Percentiles rank a stretch among this genome's conserved stretches.
phyloP scores from a whole-genome alignment of 2,329 filamentous ascomycete species.

The Cordyceps militaris region DNA sequence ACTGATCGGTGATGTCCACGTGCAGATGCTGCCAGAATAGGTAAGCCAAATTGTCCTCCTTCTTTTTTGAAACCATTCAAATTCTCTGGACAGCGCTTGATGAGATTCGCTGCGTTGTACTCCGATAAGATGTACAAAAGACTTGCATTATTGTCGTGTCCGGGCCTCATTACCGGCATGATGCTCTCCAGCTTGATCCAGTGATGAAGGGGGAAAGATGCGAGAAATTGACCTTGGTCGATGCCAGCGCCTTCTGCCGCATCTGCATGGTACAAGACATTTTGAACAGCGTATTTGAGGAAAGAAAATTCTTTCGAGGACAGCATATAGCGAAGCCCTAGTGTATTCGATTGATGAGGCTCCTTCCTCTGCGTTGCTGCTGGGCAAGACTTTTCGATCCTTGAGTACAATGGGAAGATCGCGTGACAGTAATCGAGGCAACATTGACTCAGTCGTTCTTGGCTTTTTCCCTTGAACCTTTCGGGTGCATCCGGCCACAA shows the following conservation, averaged over 20 bases:
- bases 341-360: not conserved
- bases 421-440: slow-evolving; percentile 9
- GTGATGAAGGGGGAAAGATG: not conserved
- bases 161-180: not conserved
- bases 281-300: slow-evolving; percentile 12
- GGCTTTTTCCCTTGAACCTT: not conserved
- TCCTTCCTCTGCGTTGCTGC: not conserved
- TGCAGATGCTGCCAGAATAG: no score
- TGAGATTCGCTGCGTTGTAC: not conserved
- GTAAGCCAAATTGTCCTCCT: no score
- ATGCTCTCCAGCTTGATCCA: slow-evolving; percentile 8
- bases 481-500: slow-evolving; percentile 4
- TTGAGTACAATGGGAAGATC: not conserved
- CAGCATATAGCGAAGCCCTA: no score
- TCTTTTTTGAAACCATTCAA: no score
- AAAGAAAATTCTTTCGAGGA: slow-evolving; percentile 15
- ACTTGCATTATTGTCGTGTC: not conserved
- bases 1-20: no score
- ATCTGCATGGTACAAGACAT: slow-evolving; percentile 17
- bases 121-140: slow-evolving; percentile 14
- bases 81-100: no score
- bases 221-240: not conserved
- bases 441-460: slow-evolving; percentile 15
- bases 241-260: not conserved
- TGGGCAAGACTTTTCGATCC: not conserved